phyloP scores from a whole-genome alignment of 768 basidiomycete genomes.

The Mycena rosella region DNA sequence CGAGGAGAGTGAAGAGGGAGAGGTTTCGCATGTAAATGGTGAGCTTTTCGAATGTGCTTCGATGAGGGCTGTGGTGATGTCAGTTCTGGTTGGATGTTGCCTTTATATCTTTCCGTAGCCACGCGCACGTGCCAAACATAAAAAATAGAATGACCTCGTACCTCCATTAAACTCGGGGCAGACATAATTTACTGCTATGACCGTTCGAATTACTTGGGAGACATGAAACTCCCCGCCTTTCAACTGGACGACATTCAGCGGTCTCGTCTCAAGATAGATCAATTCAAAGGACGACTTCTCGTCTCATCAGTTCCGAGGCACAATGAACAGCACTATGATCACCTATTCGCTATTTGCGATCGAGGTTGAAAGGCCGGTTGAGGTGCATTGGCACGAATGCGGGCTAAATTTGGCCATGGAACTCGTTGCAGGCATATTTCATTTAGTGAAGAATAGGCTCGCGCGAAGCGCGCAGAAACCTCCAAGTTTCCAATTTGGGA shows the following conservation, averaged over 20 bases:
- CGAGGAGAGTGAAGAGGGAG: slow-evolving; percentile 11
- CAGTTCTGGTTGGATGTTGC: slow-evolving; percentile 12
- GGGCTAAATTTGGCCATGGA: too few relatives aligned
- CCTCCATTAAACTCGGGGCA: too few relatives aligned
- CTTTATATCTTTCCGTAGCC: slow-evolving; percentile 10
- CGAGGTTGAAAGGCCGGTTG: slow-evolving; percentile 6
- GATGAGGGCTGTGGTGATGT: slow-evolving; percentile 1
- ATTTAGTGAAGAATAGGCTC: too few relatives aligned
- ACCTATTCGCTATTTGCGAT: slow-evolving; percentile 13
- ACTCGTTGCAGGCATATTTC: too few relatives aligned
- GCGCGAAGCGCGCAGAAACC: too few relatives aligned
- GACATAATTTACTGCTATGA: too few relatives aligned
- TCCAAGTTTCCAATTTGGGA: too few relatives aligned
- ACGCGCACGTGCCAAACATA: not conserved
- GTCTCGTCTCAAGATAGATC: slow-evolving; percentile 9
- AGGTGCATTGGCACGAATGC: not conserved
- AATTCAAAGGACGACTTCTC: not conserved
- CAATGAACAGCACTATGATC: not conserved
- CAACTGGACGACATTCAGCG: slow-evolving; percentile 7
- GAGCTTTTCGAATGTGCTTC: slow-evolving; percentile 2
- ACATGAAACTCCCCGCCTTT: not conserved
- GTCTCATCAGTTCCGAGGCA: slow-evolving; percentile 5
- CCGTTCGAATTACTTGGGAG: too few relatives aligned
- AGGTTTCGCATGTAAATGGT: slow-evolving; percentile 15
- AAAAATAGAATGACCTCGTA: too few relatives aligned